These are phyloP conservation scores for Fusarium neocosmosporiellum DNA, from an alignment of 2,329 filamentous ascomycete species.

Conservation along the genomic window DNA sequence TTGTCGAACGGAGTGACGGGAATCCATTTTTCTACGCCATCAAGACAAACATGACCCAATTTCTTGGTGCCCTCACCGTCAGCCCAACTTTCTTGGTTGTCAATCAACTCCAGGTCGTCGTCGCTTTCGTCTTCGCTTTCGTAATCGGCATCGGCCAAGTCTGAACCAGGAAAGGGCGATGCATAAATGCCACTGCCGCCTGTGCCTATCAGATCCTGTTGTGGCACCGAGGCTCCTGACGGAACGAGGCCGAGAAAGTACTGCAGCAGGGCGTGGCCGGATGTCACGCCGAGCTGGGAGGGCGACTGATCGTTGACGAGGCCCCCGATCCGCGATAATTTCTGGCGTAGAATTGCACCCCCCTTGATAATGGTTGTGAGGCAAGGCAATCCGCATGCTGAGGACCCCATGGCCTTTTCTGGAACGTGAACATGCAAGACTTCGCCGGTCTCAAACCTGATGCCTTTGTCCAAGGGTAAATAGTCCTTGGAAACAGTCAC, in stretches of 20 bases:
- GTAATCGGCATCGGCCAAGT: no score
- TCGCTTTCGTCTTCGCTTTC: not conserved
- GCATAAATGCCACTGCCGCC: no score
- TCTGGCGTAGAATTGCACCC: not conserved
- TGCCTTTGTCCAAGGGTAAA: not conserved
- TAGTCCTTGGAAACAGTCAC: not conserved
- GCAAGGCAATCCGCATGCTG: not conserved
- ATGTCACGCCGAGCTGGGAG: not conserved
- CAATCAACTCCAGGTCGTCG: not conserved
- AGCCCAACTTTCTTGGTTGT: not conserved
- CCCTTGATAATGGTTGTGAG: not conserved
- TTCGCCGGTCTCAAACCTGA: not conserved
- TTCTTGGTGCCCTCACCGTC: no score
- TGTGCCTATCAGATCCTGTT: no score
- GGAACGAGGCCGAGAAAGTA: not conserved
- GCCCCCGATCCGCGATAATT: conserved; percentile 1
- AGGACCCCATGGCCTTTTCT: no score
- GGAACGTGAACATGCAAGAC: not conserved
- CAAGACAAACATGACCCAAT: not conserved
- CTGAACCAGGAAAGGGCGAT: no score
- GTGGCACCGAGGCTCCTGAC: not conserved
- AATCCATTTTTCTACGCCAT: not conserved
- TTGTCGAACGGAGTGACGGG: not conserved
- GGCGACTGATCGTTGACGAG: not conserved
- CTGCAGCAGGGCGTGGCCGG: not conserved